A percentile compares a stretch with the other conserved stretches of the same genome.
Evolutionary conservation across 352 stramenopile genomes (phyloP).

Genomic region (Phytophthora meadii): DNA sequence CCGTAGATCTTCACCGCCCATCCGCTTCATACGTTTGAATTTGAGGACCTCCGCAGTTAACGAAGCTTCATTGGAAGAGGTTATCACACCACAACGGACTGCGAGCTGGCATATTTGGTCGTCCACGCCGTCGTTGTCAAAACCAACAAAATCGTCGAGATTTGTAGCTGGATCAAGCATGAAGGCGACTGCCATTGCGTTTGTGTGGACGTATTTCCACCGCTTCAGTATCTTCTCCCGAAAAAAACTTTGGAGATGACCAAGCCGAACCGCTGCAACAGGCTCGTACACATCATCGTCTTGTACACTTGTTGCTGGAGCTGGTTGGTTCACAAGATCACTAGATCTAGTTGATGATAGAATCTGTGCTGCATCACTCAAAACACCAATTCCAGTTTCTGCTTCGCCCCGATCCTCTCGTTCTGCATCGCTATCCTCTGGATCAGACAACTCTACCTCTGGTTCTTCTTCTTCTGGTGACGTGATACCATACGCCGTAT

Average conservation of each 20-base stretch:
- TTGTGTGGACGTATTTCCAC: slow-evolving; percentile 19
- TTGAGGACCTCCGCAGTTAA: slow-evolving; percentile 10
- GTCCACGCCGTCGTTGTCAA: slow-evolving; percentile 9
- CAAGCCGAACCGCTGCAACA: slow-evolving; percentile 1
- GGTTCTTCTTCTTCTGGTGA: neutral
- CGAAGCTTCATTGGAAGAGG: neutral
- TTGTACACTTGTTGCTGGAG: neutral
- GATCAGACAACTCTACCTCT: neutral
- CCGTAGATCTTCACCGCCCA: slow-evolving; percentile 10
- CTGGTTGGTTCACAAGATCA: neutral
- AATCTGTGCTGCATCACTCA: neutral
- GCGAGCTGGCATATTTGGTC: slow-evolving; percentile 12
- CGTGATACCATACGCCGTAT: neutral
- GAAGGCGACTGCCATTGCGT: slow-evolving; percentile 12
- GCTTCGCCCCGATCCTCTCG: neutral
- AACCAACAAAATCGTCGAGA: slow-evolving; percentile 13
- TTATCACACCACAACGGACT: slow-evolving; percentile 1
- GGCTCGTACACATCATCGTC: neutral
- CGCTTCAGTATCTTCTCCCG: slow-evolving; percentile 8
- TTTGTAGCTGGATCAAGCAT: slow-evolving; percentile 10
- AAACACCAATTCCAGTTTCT: neutral
- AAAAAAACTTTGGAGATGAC: slow-evolving; percentile 6
- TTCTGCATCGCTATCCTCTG: neutral
- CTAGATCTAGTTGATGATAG: no score
- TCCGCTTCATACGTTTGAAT: slow-evolving; percentile 9